Conservation (phyloP, 352 stramenopile species). For the Chrysophaeum taylorii region DNA sequence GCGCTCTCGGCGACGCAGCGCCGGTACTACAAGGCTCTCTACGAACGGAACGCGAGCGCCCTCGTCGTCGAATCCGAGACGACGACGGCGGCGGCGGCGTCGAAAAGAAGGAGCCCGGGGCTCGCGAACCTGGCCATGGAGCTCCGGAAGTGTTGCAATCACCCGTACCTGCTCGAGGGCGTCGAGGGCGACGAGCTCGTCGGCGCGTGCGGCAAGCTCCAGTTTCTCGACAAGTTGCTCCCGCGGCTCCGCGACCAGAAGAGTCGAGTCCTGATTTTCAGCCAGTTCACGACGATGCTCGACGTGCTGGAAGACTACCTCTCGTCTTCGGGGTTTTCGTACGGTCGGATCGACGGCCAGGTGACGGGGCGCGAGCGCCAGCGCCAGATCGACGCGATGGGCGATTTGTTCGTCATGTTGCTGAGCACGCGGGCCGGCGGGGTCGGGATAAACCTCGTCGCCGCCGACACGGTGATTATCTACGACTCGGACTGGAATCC, state of each 20-base stretch:
- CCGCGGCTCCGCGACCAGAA: conserved; percentile 83
- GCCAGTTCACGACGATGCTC: conserved; percentile 97
- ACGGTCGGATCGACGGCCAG: conserved; percentile 94
- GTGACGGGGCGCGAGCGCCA: conserved; percentile 92
- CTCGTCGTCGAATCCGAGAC: conserved; percentile 65
- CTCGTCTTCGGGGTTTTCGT: conserved; percentile 70
- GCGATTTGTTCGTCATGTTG: conserved; percentile 79
- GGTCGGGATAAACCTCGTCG: conserved; percentile 92
- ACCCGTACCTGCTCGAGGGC: conserved; percentile 96
- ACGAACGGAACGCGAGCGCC: conserved; percentile 97
- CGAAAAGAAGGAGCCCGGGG: no score
- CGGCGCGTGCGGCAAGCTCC: conserved; percentile 88
- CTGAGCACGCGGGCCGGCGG: conserved; percentile 94
- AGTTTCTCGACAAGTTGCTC: conserved; percentile 97
- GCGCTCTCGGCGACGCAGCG: conserved; percentile 96
- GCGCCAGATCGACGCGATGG: conserved; percentile 76
- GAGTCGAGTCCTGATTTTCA: conserved; percentile 96
- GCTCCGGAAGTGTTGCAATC: conserved; percentile 98
- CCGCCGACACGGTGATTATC: conserved; percentile 96
- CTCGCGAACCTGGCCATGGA: conserved; percentile 99
- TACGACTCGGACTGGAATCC: conserved; percentile 94
- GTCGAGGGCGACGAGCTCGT: conserved; percentile 70
- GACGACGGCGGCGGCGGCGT: conserved; percentile 54
- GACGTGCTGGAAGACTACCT: conserved; percentile 99
- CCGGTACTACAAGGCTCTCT: conserved; percentile 97